These are phyloP conservation scores for Uronychia binucleata DNA, from an alignment of 73 alveolate genomes.

Conservation along the genomic window DNA sequence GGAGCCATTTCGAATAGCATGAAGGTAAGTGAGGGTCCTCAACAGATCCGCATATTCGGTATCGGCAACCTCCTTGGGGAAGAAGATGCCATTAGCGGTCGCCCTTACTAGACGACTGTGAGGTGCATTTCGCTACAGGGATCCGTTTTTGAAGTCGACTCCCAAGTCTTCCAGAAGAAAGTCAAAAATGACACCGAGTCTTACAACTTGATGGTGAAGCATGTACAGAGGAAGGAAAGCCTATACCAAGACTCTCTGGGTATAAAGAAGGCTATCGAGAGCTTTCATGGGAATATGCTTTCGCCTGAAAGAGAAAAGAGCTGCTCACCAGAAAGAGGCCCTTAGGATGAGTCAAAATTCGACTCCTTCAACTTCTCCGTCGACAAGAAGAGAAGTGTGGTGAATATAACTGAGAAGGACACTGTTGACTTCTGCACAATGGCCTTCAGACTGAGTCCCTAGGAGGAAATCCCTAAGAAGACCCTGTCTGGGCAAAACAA, in stretches of 20 bases:
- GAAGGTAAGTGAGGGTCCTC: too few species aligned
- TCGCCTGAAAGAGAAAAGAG: too few species aligned
- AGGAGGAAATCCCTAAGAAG: too few species aligned
- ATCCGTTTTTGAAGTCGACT: not conserved
- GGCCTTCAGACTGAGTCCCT: too few species aligned
- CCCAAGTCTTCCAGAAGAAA: not conserved
- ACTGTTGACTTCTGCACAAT: too few species aligned
- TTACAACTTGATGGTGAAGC: not conserved
- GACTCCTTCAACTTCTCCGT: too few species aligned
- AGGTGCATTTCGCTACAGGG: not conserved
- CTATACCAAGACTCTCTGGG: not conserved
- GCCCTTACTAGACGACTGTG: not conserved
- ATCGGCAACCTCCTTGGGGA: conserved; percentile 59
- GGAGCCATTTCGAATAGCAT: conserved; percentile 5
- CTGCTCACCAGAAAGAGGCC: too few species aligned
- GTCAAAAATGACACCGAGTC: not conserved
- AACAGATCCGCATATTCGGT: conserved; percentile 3
- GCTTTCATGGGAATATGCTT: not conserved
- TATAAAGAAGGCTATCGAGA: not conserved
- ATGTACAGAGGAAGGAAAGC: not conserved
- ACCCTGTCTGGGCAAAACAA: too few species aligned
- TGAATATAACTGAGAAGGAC: too few species aligned
- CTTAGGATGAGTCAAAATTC: too few species aligned
- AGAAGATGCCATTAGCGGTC: conserved; percentile 36
- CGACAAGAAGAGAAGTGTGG: too few species aligned